phyloP scores from a whole-genome alignment of 164 flowering plant genomes.

The Berberis vulgaris region DNA sequence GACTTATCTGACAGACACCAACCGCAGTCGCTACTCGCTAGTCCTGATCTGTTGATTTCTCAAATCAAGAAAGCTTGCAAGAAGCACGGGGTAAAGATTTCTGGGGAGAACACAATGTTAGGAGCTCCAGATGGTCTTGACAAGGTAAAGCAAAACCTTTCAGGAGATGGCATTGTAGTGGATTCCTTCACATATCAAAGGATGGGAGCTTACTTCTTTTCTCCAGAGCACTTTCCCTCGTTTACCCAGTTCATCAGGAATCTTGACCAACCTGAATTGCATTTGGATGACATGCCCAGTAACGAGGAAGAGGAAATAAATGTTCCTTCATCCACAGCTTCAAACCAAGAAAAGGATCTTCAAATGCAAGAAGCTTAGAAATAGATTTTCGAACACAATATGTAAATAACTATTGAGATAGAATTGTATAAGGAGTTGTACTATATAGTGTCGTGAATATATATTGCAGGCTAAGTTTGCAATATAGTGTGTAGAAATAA shows the following conservation, averaged over 20 bases:
- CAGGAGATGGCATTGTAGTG: slow-evolving; percentile 23
- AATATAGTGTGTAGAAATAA: too few relatives aligned
- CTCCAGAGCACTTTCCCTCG: slow-evolving; percentile 71
- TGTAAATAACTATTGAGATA: too few relatives aligned
- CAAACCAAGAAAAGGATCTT: slow-evolving; percentile 16
- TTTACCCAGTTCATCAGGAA: slow-evolving; percentile 54
- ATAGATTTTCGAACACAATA: too few relatives aligned
- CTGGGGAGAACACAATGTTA: slow-evolving; percentile 52
- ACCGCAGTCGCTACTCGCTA: slow-evolving; percentile 31
- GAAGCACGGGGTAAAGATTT: slow-evolving; percentile 41
- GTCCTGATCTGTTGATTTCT: slow-evolving; percentile 53
- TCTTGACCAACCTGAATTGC: slow-evolving; percentile 31
- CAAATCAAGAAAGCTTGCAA: slow-evolving; percentile 46
- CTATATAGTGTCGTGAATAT: too few relatives aligned
- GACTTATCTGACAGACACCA: slow-evolving; percentile 58
- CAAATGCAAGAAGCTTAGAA: slow-evolving; percentile 35
- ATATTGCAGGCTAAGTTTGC: too few relatives aligned
- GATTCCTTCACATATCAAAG: slow-evolving; percentile 70
- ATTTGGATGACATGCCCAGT: slow-evolving; percentile 44
- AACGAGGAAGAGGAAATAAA: slow-evolving; percentile 14
- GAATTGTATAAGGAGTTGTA: too few relatives aligned
- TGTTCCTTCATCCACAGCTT: slow-evolving; percentile 5
- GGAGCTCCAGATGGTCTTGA: slow-evolving; percentile 27
- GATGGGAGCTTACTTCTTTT: slow-evolving; percentile 92
- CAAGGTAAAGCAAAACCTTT: slow-evolving; percentile 44